Evolutionary conservation across 306 rosid species (phyloP), one percentile per base, ranked within the genome.

Genomic region (Macrotyloma uniflorum): DNA sequence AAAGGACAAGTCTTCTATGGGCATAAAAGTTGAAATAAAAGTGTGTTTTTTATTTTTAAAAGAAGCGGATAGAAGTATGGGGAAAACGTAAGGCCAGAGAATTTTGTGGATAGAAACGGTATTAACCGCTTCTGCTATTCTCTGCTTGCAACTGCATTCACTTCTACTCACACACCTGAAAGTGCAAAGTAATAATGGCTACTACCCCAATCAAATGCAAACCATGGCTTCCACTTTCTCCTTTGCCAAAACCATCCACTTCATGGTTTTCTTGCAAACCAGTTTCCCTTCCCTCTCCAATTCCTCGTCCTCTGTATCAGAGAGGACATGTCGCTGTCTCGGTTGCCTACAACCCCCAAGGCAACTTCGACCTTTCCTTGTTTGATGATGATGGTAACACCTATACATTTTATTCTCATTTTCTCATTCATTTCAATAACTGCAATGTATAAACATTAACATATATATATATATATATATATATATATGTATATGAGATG

Each of bases 331-430:
- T 87, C 42, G 72, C 92, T 0, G 90, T 82, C 70, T 91, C 97
- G 0, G 98, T 95, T 80, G 86, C 97, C 22, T 95, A 91, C 90
- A 88, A 95, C 62, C 97, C 98, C 0, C 92, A 90, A 57, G 97
- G 97, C n/a, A 91, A 92, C 68, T 95, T 84, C 32, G 97, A 95
- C 85, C 74, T 92, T 78, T 87, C 98, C 70, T 50, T 89, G 33
- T 87, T 78, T 55, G 93, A 86, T 35, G 93, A 88, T n/a, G 90
- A 85, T 59, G 92, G 90, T 91, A 89, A 55, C 67, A 67, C 14
- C 4, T 22, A 26, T 26, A 5, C 28, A 51, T 65, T 36, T 83
- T 66, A 16, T 3, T 64, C 19, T 12, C 20, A 4, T 20, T 59
- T 19, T 63, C 38, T 55, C 9, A 59, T 49, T 59, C 54, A 12